These are phyloP conservation scores for Cystoderma amianthinum DNA, from an alignment of 768 basidiomycete genomes.

Conservation along the genomic window DNA sequence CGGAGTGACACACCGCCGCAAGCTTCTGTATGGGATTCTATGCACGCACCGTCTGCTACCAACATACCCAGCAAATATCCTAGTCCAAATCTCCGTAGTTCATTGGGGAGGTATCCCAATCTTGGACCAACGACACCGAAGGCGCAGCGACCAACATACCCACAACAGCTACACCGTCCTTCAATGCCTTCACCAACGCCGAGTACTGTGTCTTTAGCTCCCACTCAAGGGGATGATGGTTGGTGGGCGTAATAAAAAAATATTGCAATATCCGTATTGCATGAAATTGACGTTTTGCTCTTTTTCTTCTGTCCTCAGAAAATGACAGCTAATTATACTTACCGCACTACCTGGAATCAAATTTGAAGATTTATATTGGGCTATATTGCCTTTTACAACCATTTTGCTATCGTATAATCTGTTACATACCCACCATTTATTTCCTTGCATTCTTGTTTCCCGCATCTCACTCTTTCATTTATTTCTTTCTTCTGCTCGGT, in stretches of 20 bases:
- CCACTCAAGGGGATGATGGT: conserved; percentile 66
- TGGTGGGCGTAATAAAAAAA: conserved; percentile 57
- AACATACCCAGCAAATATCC: conserved; percentile 19
- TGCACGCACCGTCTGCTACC: conserved; percentile 34
- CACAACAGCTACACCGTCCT: conserved; percentile 18
- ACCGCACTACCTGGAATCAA: background rate
- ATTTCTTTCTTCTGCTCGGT: background rate
- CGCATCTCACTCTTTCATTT: background rate
- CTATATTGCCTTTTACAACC: too few species aligned
- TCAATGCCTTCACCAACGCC: conserved; percentile 64
- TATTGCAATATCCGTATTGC: background rate
- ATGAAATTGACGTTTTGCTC: too few species aligned
- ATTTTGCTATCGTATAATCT: background rate
- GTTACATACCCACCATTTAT: background rate
- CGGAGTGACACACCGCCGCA: conserved; percentile 43
- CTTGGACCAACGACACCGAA: conserved; percentile 29
- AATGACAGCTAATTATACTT: too few species aligned
- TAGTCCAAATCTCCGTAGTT: conserved; percentile 13
- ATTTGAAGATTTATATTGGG: background rate
- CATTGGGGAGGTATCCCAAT: conserved; percentile 26
- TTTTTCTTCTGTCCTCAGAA: too few species aligned
- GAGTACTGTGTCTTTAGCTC: conserved; percentile 66
- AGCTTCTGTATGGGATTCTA: conserved; percentile 70
- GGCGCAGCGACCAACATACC: conserved; percentile 16
- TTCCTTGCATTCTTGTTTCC: background rate